Percentiles rank a stretch among this genome's conserved stretches.
These are phyloP conservation scores for Pseudophaeomoniella oleicola DNA, from an alignment of 2,329 filamentous ascomycete genomes.

Conservation along the genomic window DNA sequence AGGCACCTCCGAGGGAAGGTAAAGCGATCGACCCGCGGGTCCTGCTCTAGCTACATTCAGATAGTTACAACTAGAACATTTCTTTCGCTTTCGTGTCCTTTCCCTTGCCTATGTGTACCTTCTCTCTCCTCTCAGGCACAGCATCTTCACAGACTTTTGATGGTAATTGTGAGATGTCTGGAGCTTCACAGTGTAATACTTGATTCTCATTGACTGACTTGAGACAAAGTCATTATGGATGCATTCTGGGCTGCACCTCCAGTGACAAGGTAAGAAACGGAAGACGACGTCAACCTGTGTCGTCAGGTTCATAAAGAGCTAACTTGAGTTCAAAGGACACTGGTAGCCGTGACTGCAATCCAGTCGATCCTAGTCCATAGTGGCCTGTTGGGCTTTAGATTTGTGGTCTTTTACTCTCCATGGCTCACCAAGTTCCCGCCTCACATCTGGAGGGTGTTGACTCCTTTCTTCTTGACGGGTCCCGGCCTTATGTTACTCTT, in stretches of 20 bases:
- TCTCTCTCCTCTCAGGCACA: no score
- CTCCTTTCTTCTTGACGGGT: conserved; percentile 45
- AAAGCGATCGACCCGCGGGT: no score
- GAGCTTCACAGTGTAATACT: not conserved
- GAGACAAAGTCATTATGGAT: conserved; percentile 32
- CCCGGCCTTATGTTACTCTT: conserved; percentile 44
- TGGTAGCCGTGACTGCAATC: conserved; percentile 49
- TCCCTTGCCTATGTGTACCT: not conserved
- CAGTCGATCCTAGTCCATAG: conserved; percentile 49
- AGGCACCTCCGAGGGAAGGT: not conserved
- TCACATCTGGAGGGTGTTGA: conserved; percentile 44
- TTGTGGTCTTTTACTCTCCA: conserved; percentile 40
- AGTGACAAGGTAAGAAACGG: conserved; percentile 46
- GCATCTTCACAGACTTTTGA: no score
- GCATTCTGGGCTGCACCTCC: conserved; percentile 52
- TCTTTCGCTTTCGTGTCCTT: not conserved
- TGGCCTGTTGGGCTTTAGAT: conserved; percentile 35
- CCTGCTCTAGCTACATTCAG: no score
- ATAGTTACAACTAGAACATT: no score
- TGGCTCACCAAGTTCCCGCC: conserved; percentile 43
- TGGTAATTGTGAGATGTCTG: not conserved
- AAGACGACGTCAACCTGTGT: no score
- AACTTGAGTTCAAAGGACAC: conserved; percentile 43
- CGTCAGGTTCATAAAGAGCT: conserved; percentile 16
- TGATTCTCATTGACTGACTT: not conserved